phyloP scores from a whole-genome alignment of 2,329 filamentous ascomycete genomes.

The Immersiporthe knoxdaviesiana region DNA sequence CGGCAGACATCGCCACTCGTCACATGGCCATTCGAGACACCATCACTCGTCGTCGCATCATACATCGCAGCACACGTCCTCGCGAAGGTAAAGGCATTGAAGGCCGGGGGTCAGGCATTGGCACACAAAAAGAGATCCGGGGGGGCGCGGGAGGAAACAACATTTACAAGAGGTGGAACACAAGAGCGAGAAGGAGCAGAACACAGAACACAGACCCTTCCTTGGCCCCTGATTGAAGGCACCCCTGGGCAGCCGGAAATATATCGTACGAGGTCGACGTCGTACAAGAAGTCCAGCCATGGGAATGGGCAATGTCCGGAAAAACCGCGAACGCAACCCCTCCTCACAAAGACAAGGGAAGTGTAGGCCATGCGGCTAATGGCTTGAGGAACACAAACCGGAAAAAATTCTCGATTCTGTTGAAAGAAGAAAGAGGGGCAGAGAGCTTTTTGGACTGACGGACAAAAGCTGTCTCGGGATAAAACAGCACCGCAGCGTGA shows the following conservation, averaged over 20 bases:
- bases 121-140: background rate
- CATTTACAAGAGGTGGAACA: background rate
- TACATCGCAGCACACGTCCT: conserved; percentile 34
- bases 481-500: conserved; percentile 35
- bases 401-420: background rate
- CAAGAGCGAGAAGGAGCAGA: background rate
- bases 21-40: conserved; percentile 30
- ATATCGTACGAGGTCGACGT: conserved; percentile 16
- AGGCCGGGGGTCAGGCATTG: background rate
- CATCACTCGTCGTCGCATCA: conserved; percentile 23
- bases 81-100: conserved; percentile 28
- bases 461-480: conserved; percentile 30
- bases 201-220: background rate
- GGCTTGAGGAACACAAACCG: background rate
- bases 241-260: conserved; percentile 19
- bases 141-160: background rate
- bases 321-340: conserved; percentile 17
- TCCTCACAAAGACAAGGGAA: conserved; percentile 22
- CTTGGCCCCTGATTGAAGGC: conserved; percentile 2
- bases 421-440: background rate
- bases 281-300: conserved; percentile 17
- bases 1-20: conserved; percentile 38
- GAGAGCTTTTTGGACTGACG: background rate
- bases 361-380: conserved; percentile 29
- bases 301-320: conserved; percentile 2